Base-by-base conservation (phyloP, 78 protist species). In the Cyanophora paradoxa region DNA sequence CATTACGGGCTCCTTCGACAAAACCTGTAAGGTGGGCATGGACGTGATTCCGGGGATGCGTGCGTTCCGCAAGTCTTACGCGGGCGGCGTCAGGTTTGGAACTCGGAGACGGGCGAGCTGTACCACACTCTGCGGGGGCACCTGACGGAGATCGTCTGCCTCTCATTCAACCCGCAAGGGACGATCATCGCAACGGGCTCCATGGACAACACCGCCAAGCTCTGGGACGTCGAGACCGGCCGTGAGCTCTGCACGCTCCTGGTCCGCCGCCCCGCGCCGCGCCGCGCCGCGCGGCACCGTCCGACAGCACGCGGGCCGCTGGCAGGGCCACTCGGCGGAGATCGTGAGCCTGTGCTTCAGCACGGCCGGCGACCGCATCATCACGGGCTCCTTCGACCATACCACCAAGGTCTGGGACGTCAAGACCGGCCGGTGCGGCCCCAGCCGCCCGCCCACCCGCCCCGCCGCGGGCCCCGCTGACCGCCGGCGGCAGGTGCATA, bases 351-450 rank as follows among this genome's bases (percentile, higher is more conserved):
- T 89, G 30, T 10, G 56, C 34, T 85, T 85, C 82, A 72, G 59
- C 67, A 41, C 44, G 22, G 19, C 2, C 1, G 86, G 88, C 37
- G 74, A 52, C 82, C 30, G 14, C 33, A 28, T 82, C 30, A 24
- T 85, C 37, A 82, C 90, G 0, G 88, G 88, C 68, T 84, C 87
- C 8, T 85, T 85, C 52, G 93, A 89, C 74, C 77, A 64, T 54
- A 83, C 90, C 13, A 64, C 80, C 40, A 72, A 70, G 52, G 26
- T 89, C 11, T 82, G 89, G 89, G 84, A 79, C 31, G 81, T 74
- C 52, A 2, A 8, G 40, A 72, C 82, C 2, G 89, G 85, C 17
- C 52, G n/a, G 54, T 64, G 75, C 68, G 41, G 6, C 41, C 4
- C 17, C 4, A 52, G 30, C 59, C 3, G n/a, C n/a, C 48, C 48